Evolutionary conservation across 169 alveolate species (phyloP), one percentile per base, ranked within the genome.

Genomic region (Eimeria falciformis): DNA sequence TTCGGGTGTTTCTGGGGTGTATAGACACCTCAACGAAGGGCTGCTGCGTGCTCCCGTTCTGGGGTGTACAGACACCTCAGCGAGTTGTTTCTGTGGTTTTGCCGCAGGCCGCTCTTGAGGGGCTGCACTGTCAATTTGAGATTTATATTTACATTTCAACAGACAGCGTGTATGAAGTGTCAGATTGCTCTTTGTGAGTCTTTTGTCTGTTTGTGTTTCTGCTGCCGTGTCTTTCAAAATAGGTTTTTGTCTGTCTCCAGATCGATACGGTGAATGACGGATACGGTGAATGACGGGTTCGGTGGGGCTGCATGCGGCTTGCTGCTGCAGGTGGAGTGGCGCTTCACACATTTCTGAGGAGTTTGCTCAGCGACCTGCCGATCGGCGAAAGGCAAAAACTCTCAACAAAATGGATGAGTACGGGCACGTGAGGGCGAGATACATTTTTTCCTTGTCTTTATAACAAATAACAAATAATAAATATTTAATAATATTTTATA

Each of bases 111-210:
- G 56, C 85, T 21, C 58, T 75, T n/a, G 18, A 43, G 9, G 85
- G 85, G 21, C 66, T 75, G 2, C 6, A 43, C 0, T 46, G 68
- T 25, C 62, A 43, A 11, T 75, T 27, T n/a, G 85, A 66, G 18
- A 9, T 46, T 40, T 75, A 75, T 45, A 12, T 75, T 4, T 75
- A 45, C 66, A 75, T 75, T 21, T 75, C 85, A 14, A 45, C 85
- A 5, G 85, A 75, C 85, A 75, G 85, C 66, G 85, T 75, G 46
- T 75, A 75, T 65, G 85, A 75, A 43, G 85, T 75, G 5, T 75
- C 68, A 0, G 66, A 75, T 45, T 17, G 37, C 3, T n/a, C 18
- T 7, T 12, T 46, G 77, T 65, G 37, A 18, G 77, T 65, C 1
- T 3, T 1, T 25, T 46, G 43, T 33, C 3, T 1, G 66, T 55